A percentile compares a stretch with the other conserved stretches of the same genome.
phyloP scores from a whole-genome alignment of 768 basidiomycete species.

The Leccinum ochraceum region DNA sequence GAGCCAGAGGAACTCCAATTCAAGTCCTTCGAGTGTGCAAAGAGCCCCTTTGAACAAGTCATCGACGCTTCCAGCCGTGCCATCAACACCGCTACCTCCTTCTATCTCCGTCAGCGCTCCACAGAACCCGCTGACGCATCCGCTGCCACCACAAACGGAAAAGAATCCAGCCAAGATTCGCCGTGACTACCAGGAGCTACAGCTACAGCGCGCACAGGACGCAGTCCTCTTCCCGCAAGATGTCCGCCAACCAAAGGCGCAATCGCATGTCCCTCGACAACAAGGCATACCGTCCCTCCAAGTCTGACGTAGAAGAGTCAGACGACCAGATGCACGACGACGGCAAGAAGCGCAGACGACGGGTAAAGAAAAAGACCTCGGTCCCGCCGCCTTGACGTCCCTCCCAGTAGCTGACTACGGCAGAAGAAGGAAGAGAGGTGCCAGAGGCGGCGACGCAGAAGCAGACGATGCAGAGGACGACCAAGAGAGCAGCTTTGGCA shows the following conservation, averaged over 20 bases:
- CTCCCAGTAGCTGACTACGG: slow-evolving; percentile 66
- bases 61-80: slow-evolving; percentile 56
- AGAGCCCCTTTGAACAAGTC: slow-evolving; percentile 67
- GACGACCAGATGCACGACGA: slow-evolving; percentile 60
- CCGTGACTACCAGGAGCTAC: slow-evolving; percentile 51
- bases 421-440: slow-evolving; percentile 51
- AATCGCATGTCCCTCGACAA: slow-evolving; percentile 75
- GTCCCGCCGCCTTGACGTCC: slow-evolving; percentile 60
- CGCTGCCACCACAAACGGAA: slow-evolving; percentile 41
- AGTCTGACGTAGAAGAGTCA: slow-evolving; percentile 65
- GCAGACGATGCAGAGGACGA: slow-evolving; percentile 49
- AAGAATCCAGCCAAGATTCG: slow-evolving; percentile 55
- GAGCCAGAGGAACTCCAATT: slow-evolving; percentile 54
- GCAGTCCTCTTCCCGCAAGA: slow-evolving; percentile 35
- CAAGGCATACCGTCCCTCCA: slow-evolving; percentile 74
- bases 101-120: slow-evolving; percentile 65
- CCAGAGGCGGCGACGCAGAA: slow-evolving; percentile 43
- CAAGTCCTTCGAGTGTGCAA: slow-evolving; percentile 47
- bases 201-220: slow-evolving; percentile 26
- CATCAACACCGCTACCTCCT: slow-evolving; percentile 53
- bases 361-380: slow-evolving; percentile 48
- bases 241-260: slow-evolving; percentile 43
- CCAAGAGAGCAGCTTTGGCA: slow-evolving; percentile 38
- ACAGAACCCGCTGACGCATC: slow-evolving; percentile 48
- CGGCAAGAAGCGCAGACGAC: slow-evolving; percentile 52